Evolutionary conservation across 345 rosid genomes (phyloP).

Genomic region (Eucalyptus camaldulensis): DNA sequence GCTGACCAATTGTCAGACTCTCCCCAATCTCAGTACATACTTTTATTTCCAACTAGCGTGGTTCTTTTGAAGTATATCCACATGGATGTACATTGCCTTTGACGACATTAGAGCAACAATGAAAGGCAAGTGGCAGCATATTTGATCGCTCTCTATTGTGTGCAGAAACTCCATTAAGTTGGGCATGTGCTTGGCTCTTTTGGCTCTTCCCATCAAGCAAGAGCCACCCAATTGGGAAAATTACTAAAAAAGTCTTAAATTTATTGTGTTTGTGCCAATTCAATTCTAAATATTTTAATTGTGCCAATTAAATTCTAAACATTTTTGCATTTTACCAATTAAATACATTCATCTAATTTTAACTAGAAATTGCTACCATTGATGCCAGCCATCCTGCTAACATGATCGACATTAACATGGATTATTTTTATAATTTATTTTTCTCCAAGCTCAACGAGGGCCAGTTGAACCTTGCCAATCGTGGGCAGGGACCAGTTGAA

Average conservation of each 20-base stretch:
- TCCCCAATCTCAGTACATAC: background rate
- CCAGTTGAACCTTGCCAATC: no score
- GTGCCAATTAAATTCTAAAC: accelerated
- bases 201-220: background rate
- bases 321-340: no score
- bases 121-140: background rate
- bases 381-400: accelerated
- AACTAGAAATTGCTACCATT: no score
- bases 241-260: no score
- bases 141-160: background rate
- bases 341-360: no score
- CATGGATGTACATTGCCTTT: background rate
- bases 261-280: accelerated
- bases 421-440: background rate
- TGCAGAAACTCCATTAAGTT: background rate
- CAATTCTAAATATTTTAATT: no score
- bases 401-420: accelerated
- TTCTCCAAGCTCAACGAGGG: background rate
- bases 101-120: background rate
- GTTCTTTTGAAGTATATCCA: background rate
- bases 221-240: background rate
- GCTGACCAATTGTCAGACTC: background rate
- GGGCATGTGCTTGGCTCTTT: background rate
- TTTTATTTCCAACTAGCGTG: background rate
- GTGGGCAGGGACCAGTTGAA: background rate